phyloP scores from a whole-genome alignment of 2,329 filamentous ascomycete genomes.

The Fusarium nelsonii region DNA sequence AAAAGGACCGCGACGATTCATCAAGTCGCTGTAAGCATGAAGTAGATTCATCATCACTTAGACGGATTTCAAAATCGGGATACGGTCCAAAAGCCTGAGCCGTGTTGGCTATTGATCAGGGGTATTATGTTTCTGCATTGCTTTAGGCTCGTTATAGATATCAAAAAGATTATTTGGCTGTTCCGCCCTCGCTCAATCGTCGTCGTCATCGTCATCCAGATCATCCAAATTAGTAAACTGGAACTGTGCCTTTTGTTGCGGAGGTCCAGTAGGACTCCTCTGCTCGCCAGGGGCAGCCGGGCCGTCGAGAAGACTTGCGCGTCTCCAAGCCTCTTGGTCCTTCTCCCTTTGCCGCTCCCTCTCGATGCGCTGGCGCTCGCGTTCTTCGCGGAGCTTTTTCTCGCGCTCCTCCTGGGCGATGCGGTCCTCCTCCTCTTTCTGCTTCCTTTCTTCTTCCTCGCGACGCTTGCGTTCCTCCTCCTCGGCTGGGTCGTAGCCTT shows the following conservation, averaged over 20 bases:
- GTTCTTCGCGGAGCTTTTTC: slow-evolving; percentile 55
- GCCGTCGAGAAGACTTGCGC: slow-evolving; percentile 52
- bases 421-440: slow-evolving; percentile 61
- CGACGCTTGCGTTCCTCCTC: slow-evolving; percentile 65
- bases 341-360: slow-evolving; percentile 58
- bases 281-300: slow-evolving; percentile 47
- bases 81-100: slow-evolving; percentile 18
- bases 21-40: slow-evolving; percentile 29
- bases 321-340: slow-evolving; percentile 58
- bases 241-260: slow-evolving; percentile 64
- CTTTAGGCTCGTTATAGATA: slow-evolving; percentile 38
- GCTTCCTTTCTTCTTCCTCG: slow-evolving; percentile 63
- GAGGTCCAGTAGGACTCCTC: slow-evolving; percentile 45
- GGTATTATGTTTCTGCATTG: slow-evolving; percentile 26
- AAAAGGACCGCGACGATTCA: slow-evolving; percentile 8
- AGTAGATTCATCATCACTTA: slow-evolving; percentile 39
- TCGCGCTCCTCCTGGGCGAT: slow-evolving; percentile 62
- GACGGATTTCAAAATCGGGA: slow-evolving; percentile 31
- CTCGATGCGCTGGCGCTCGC: slow-evolving; percentile 56
- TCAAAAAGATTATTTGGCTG: slow-evolving; percentile 2
- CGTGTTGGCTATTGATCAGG: slow-evolving; percentile 33
- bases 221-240: slow-evolving; percentile 68
- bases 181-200: slow-evolving; percentile 46
- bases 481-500: slow-evolving; percentile 68
- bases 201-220: slow-evolving; percentile 59